Base-by-base conservation (phyloP, 345 rosid species). In the Salix dunnii region DNA sequence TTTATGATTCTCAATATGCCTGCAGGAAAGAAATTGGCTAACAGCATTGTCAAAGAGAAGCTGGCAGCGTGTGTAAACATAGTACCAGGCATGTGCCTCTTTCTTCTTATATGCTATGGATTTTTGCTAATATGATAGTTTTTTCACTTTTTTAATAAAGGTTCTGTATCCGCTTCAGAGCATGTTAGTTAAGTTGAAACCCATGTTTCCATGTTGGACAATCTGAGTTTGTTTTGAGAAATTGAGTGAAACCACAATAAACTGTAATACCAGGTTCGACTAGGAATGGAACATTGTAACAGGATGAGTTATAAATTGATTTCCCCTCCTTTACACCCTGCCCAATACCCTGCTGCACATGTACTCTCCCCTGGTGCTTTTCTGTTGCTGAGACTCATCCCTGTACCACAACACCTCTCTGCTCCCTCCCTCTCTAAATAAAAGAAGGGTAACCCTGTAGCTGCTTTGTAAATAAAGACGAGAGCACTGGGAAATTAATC, bases 21-120 rank as follows among this genome's bases (percentile, higher is more conserved):
- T 62, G 70, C 91, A 93, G 99, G 99, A 28, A 90, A 90, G 84
- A 95, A 93, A 84, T 83, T 95, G 84, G 99, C 99, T 75, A 86
- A 84, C 55, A 91, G 99, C 86, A 82, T 95, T 36, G 86, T 93
- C 78, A 87, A 85, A 69, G 96, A 87, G 81, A 95, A 88, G 77
- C 95, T 95, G 68, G 99, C 98, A 40, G 99, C 97, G 2, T 95
- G 99, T 82, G 96, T 91, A 48, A 95, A 95, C 77, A 85, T 90
- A 74, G 91, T 95, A 4, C 97, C 99, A 72, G 98, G 99, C 79
- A 85, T 42, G 76, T 71, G 17, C 51, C 73, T 33, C 18, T 25
- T 64, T 38, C 62, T 36, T 36, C 48, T 72, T 67, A 43, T 63
- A 21, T 30, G 21, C 51, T 60, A 33, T 23, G 18, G 20, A 33